Percentiles rank a stretch among this genome's conserved stretches.
Conservation (phyloP, 768 basidiomycete species). For the Strobilomyces echinocephalus region DNA sequence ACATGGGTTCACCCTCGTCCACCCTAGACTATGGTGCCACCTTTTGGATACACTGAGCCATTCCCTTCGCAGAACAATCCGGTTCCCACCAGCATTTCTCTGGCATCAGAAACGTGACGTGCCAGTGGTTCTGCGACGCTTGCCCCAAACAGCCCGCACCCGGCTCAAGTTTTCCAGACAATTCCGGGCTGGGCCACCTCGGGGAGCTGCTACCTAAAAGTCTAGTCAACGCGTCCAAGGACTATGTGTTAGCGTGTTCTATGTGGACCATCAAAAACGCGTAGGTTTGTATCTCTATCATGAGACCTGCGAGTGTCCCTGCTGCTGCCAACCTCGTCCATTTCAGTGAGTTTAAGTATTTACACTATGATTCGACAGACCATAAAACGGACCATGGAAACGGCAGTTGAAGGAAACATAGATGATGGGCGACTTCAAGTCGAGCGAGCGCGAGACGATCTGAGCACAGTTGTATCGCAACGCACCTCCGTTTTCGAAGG, state of each 20-base stretch:
- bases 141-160: not conserved
- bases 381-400: too few relatives aligned
- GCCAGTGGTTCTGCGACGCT: not conserved
- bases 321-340: conserved; percentile 8
- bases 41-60: too few relatives aligned
- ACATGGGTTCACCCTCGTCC: too few relatives aligned
- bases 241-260: conserved; percentile 10
- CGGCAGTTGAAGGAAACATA: too few relatives aligned
- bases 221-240: conserved; percentile 12
- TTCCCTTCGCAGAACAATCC: not conserved
- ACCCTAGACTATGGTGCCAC: too few relatives aligned
- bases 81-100: not conserved
- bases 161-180: not conserved
- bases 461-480: too few relatives aligned
- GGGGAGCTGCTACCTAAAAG: conserved; percentile 1
- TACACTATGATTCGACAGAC: too few relatives aligned
- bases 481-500: too few relatives aligned
- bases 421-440: too few relatives aligned
- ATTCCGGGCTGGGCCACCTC: not conserved
- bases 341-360: too few relatives aligned
- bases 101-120: not conserved
- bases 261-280: not conserved
- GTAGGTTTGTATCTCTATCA: conserved; percentile 25
- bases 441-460: too few relatives aligned
- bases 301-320: not conserved